Evolutionary conservation across 2,329 filamentous ascomycete species (phyloP).

Genomic region (Metarhizium guizhouense): DNA sequence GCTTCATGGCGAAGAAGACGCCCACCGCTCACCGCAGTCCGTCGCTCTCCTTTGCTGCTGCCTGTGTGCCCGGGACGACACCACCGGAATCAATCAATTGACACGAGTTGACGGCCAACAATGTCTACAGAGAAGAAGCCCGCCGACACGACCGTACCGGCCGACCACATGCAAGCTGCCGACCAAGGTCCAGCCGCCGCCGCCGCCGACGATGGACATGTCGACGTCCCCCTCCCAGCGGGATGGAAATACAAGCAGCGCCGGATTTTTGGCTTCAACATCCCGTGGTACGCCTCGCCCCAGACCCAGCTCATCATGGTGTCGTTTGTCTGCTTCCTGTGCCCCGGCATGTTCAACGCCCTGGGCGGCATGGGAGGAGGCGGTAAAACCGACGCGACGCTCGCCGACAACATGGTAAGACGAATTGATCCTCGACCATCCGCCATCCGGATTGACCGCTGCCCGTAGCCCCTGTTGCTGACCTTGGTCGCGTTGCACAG

Average conservation of each 20-base stretch:
- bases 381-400: slow-evolving; percentile 37
- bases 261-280: slow-evolving; percentile 39
- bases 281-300: slow-evolving; percentile 64
- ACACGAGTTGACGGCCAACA: not conserved
- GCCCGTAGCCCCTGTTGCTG: slow-evolving; percentile 2
- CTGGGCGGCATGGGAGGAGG: slow-evolving; percentile 55
- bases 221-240: slow-evolving; percentile 31
- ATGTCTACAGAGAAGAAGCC: slow-evolving; percentile 4
- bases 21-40: too few species aligned
- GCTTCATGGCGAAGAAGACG: too few species aligned
- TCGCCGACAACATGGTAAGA: slow-evolving; percentile 27
- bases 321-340: slow-evolving; percentile 45
- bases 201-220: not conserved
- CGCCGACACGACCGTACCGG: not conserved
- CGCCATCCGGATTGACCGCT: too few species aligned
- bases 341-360: slow-evolving; percentile 66
- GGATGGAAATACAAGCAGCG: slow-evolving; percentile 52
- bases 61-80: too few species aligned
- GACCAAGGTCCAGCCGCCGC: not conserved
- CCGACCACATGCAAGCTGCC: not conserved
- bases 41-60: too few species aligned
- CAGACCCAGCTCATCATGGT: slow-evolving; percentile 63
- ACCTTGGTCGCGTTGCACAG: slow-evolving; percentile 8
- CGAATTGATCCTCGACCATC: too few species aligned
- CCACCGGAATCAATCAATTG: not conserved